Conservation (phyloP, 1,284 basidiomycete genomes). For the Uromyces viciae-fabae region DNA sequence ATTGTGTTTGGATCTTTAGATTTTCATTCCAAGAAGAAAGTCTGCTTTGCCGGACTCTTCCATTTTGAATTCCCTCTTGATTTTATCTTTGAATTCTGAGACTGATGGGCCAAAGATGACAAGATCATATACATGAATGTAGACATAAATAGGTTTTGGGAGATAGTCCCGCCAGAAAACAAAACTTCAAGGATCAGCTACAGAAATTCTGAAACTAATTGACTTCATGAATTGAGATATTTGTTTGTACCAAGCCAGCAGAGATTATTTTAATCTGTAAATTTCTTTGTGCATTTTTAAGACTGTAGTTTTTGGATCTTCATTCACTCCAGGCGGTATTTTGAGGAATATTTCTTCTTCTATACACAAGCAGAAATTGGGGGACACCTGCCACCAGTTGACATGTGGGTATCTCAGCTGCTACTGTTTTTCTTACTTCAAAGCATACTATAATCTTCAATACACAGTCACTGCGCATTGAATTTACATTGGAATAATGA, state of each 20-base stretch:
- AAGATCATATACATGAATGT: background rate
- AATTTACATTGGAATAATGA: too few relatives aligned
- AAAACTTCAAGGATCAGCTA: background rate
- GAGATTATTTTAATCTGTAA: constrained; percentile 15
- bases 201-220: background rate
- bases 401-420: too few relatives aligned
- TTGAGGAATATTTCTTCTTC: background rate
- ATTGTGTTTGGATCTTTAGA: background rate
- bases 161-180: background rate
- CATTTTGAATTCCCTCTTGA: background rate
- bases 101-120: background rate
- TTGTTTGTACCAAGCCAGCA: background rate
- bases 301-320: too few relatives aligned
- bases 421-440: too few relatives aligned
- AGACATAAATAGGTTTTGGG: background rate
- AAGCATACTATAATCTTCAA: too few relatives aligned
- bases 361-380: too few relatives aligned
- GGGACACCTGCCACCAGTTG: too few relatives aligned
- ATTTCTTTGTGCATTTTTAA: background rate
- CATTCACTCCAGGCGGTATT: background rate
- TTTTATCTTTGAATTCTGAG: background rate
- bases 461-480: too few relatives aligned
- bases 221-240: background rate
- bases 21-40: constrained; percentile 19
- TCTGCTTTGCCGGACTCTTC: background rate